phyloP scores from a whole-genome alignment of 139 green algal genomes.

The Desmodesmus armatus region DNA sequence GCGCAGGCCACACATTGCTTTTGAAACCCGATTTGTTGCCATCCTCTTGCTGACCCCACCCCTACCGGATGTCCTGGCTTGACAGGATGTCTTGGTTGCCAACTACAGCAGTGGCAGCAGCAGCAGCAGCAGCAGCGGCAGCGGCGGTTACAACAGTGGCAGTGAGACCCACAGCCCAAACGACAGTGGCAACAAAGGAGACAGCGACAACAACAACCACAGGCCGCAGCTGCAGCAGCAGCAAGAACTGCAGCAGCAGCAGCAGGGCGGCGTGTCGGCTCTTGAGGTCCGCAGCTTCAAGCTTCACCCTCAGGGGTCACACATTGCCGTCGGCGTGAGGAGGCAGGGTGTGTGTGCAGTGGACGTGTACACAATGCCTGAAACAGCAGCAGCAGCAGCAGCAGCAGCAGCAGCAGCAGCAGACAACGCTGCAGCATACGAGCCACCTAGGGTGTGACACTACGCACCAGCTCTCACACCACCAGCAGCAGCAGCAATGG shows the following conservation, averaged over 20 bases:
- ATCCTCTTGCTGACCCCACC: too few relatives aligned
- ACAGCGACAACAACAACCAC: neutral
- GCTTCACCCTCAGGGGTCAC: neutral
- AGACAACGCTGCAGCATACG: neutral
- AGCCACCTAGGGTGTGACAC: neutral
- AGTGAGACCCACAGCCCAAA: neutral
- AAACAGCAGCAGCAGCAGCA: too few relatives aligned
- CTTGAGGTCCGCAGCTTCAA: neutral
- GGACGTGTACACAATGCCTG: neutral
- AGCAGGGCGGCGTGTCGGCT: neutral
- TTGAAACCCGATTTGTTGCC: too few relatives aligned
- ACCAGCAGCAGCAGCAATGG: conserved; percentile 8
- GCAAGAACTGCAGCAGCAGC: conserved; percentile 1
- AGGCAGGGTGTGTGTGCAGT: conserved; percentile 6
- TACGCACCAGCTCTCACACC: neutral
- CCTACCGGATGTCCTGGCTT: too few relatives aligned
- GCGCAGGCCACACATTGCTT: neutral
- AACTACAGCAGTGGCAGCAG: neutral
- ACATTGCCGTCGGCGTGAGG: conserved; percentile 12
- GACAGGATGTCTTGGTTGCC: neutral
- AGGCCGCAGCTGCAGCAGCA: neutral
- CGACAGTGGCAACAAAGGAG: neutral
- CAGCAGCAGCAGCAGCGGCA: neutral
- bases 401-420: conserved; percentile 25
- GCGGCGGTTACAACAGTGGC: neutral